These are phyloP conservation scores for Aureobasidium sp. DNA, from an alignment of 2,329 filamentous ascomycete species.

Conservation along the genomic window DNA sequence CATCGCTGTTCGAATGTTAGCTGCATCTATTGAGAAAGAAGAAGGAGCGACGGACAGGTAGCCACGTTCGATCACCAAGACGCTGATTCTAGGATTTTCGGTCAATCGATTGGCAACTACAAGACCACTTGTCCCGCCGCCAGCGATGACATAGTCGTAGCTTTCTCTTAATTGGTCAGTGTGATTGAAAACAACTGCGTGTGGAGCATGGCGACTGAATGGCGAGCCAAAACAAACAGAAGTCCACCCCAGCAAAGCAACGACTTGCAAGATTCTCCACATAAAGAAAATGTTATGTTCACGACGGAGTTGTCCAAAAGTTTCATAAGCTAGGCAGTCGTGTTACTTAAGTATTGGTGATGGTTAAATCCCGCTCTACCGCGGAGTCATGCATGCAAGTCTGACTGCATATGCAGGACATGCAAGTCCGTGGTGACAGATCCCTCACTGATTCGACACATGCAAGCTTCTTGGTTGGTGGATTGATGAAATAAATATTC, in stretches of 20 bases:
- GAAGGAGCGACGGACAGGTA: not conserved
- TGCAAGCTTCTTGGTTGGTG: too few relatives aligned
- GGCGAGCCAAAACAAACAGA: not conserved
- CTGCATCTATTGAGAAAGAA: too few relatives aligned
- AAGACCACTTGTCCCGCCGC: constrained; percentile 30
- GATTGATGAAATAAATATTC: too few relatives aligned
- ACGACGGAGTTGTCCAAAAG: not conserved
- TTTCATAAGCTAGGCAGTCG: not conserved
- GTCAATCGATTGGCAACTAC: constrained; percentile 29
- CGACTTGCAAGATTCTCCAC: not conserved
- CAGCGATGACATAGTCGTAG: constrained; percentile 32
- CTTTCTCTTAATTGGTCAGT: constrained; percentile 11
- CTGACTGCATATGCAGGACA: not conserved
- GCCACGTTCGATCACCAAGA: constrained; percentile 13
- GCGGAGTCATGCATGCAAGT: not conserved
- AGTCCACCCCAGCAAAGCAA: not conserved
- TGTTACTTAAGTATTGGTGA: not conserved
- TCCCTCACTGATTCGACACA: not conserved
- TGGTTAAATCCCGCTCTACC: not conserved
- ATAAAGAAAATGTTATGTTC: not conserved
- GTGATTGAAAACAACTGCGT: not conserved
- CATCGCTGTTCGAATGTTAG: not conserved
- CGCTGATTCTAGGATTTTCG: constrained; percentile 1
- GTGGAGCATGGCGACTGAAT: not conserved
- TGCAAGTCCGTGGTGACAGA: not conserved